Evolutionary conservation across 441 rosid genomes (phyloP), one percentile per base, ranked within the genome.

Genomic region (Pelargonium citronellum): DNA sequence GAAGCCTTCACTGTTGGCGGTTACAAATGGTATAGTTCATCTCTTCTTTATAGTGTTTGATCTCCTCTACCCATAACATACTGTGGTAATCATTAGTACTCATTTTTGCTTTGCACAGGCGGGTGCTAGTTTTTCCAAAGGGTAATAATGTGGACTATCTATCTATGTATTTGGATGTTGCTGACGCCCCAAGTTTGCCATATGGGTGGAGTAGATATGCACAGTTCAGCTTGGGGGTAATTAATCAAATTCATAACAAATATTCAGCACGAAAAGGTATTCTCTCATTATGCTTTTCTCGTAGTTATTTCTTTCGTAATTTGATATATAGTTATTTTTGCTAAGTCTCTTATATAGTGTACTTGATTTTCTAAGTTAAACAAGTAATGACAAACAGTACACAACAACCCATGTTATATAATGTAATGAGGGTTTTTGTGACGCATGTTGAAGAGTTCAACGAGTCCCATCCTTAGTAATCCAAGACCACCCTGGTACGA

Each of bases 191-290:
- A 0, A 72, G 83, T 49, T 75, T 94, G 83, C 88, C 97, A 0
- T 89, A 90, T 71, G 97, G 97, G 47, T 94, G 99, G 99, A 90
- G 92, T 79, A 86, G 97, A 86, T 91, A 80, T 72, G 92, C 96
- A 22, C 97, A 89, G 69, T 94, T 94, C 76, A 87, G 94, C 80
- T 82, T 94, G 82, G 83, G 91, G 27, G 87, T 94, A 64, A 86
- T 86, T 62, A 94, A 94, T 78, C 99, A 94, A 82, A 65, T 83
- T 30, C 84, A 87, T 78, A 77, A 49, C 74, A 84, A 84, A 77
- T 91, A 78, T 75, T 81, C 94, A n/a, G 71, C 87, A 68, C 90
- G 94, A 85, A 91, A 91, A 75, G 97, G 97, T 94, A 89, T 67
- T 30, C 53, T 73, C 58, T 66, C 65, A 20, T 20, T 20, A 30